Base-by-base conservation (phyloP, 225 moss, liverwort and hornwort genomes). In the Anthoceros angustus region DNA sequence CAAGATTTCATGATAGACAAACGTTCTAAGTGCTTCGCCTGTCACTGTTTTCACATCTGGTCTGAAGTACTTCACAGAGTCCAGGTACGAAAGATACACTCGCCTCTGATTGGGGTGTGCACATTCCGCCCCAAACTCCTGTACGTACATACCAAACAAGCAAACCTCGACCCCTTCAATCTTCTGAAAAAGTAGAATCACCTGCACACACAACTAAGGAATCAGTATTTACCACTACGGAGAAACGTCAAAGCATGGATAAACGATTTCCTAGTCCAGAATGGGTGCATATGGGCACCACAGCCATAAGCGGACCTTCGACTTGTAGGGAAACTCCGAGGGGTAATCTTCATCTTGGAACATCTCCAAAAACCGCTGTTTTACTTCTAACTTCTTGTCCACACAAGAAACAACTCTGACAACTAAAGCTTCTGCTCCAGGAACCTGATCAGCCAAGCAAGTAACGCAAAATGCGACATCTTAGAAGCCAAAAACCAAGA, bases 91-190 rank as follows among this genome's bases (percentile, higher is more conserved):
- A 64, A 95, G 75, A 77, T 95, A 95, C 61, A 95, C 91, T 70
- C 95, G 91, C 67, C 95, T 85, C 71, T 95, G 95, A 69, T 95
- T 95, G 70, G 95, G 95, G 67, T 80, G 88, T 70, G 88, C 80
- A 74, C 91, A 80, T 40, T 95, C 95, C 42, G 84, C 85, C 62
- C 95, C 95, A 80, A 95, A 95, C 80, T 95, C 95, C 83, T 95
- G 95, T 26, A 95, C 95, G 76, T 95, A 95, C 95, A 95, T 95
- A 68, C 95, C 95, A 64, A 91, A 95, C 12, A 95, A 78, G 72
- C 95, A 95, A 64, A 95, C 95, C 73, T 95, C 95, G 73, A 95
- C 95, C 63, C 95, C 95, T 76, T 91, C 95, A 67, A 95, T 95
- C 68, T 86, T 95, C 77, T 95, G 95, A 80, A 95, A 95, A 32